Evolutionary conservation across 2,329 filamentous ascomycete species (phyloP), one percentile per base, ranked within the genome.

Genomic region (Bisporella sp.): DNA sequence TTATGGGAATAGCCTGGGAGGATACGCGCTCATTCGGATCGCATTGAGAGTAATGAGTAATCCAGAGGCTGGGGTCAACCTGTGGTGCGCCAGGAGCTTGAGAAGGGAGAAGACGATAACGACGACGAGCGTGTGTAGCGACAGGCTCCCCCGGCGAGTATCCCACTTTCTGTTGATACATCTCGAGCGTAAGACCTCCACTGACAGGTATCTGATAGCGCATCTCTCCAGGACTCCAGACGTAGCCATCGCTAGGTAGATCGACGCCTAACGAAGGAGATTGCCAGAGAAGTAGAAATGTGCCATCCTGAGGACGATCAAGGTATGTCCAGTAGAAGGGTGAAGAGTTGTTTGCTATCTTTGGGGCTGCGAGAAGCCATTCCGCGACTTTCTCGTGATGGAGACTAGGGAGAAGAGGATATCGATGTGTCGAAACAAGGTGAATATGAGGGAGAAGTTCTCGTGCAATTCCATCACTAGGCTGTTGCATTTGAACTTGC

Each of bases 251-350:
- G 35, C 87, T 95, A 6, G 92, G 84, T 65, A 91, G 95, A 61
- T 83, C 85, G 1, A 79, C 82, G 4, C 80, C 81, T 49, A 87
- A 69, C 51, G 84, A 84, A 47, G 85, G 84, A 2, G 92, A 87
- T 67, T 96, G 90, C 92, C 92, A 97, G 47, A 87, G 86, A 56
- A 97, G 75, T 65, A 93, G 80, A 42, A 96, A 79, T 6, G 84
- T 85, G 50, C 90, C 90, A 68, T 95, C 89, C 47, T 77, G 77
- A 8, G 92, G 92, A 48, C 82, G 79, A 61, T 93, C 83, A 50
- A 97, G 80, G 67, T 92, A 96, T 43, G 87, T 91, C 92, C 92
- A 99, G 70, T 85, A 88, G 77, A 99, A 91, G 3, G 92, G 82
- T 45, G 90, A 85, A 57, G 84, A 76, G 64, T 95, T 86, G 68